Evolutionary conservation across 2,329 filamentous ascomycete species (phyloP), one percentile per base, ranked within the genome.

Genomic region (Reticulascus tulasneorum): DNA sequence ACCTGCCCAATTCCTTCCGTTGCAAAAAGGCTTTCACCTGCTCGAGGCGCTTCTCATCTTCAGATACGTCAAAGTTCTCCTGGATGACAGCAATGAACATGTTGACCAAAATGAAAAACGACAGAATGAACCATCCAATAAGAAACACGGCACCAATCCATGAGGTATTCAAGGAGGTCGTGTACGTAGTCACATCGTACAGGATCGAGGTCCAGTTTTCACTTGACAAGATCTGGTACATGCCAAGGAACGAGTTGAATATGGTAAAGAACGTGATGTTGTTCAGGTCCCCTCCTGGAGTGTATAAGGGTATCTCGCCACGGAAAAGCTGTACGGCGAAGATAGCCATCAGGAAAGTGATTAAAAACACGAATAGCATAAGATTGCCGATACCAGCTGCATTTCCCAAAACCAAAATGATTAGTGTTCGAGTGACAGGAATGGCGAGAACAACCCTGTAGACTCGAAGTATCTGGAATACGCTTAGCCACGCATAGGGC

Each of bases 41-140:
- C 57, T 97, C 88, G 44, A 97, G 66, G 15, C 94, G 88, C 64
- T 98, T 98, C 59, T 97, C 90, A 56, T 98, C 94, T 58, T 98
- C 93, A 4, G 90, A 94, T 18, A 98, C 89, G 63, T 98, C 93
- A 57, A 98, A 98, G 54, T 95, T 98, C 57, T 98, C 93, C 60
- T 98, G 93, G 47, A 98, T 98, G 65, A 98, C 93, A 71, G 93
- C 93, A 86, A 98, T 97, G 71, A 98, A 98, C 93, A 98, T 98
- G 56, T 97, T 98, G 67, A 98, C 67, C 44, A 97, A 77, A 64
- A 98, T 94, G 57, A 97, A 91, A 60, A 94, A 96, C 6, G 89
- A 77, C 27, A 98, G 74, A 38, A 95, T 93, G 61, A 95, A 97
- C 93, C 93, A 98, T 48, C 90, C 75, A 45, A 96, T 87, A 49